These are phyloP conservation scores for Penicillium sp. DNA, from an alignment of 2,329 filamentous ascomycete species.

Conservation along the genomic window DNA sequence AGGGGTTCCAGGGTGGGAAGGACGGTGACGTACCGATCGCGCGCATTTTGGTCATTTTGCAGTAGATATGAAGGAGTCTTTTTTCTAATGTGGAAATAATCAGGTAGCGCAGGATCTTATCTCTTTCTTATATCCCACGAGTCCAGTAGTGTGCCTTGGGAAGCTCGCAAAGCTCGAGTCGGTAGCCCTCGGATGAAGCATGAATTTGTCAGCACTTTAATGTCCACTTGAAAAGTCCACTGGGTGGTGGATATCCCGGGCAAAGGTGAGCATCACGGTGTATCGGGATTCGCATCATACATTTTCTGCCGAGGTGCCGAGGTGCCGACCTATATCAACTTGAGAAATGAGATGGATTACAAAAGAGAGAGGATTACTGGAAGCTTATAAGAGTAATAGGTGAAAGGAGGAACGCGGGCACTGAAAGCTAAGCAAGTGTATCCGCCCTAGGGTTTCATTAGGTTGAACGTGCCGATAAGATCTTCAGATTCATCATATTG, in stretches of 20 bases:
- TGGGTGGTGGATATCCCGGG: neutral
- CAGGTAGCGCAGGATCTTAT: neutral
- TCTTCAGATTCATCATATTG: too few species aligned
- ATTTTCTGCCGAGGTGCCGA: too few species aligned
- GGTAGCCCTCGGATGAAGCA: neutral
- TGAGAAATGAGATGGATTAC: neutral
- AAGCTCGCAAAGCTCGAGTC: neutral
- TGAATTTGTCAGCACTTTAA: conserved; percentile 19
- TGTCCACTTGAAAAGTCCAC: too few species aligned
- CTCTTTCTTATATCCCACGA: neutral
- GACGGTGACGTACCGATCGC: conserved; percentile 23
- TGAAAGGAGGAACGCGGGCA: neutral
- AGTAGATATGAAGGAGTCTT: neutral
- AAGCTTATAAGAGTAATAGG: neutral
- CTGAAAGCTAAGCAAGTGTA: neutral
- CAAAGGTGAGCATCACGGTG: neutral
- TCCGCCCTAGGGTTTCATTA: too few species aligned
- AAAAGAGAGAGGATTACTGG: neutral
- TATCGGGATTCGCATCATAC: too few species aligned
- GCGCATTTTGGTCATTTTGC: conserved; percentile 26
- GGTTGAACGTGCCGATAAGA: too few species aligned
- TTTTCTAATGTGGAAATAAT: neutral
- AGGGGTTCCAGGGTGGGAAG: conserved; percentile 2
- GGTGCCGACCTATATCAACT: neutral
- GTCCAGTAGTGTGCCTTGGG: neutral